Evolutionary conservation across 768 basidiomycete genomes (phyloP).

Genomic region (Hemileccinum rubropunctum): DNA sequence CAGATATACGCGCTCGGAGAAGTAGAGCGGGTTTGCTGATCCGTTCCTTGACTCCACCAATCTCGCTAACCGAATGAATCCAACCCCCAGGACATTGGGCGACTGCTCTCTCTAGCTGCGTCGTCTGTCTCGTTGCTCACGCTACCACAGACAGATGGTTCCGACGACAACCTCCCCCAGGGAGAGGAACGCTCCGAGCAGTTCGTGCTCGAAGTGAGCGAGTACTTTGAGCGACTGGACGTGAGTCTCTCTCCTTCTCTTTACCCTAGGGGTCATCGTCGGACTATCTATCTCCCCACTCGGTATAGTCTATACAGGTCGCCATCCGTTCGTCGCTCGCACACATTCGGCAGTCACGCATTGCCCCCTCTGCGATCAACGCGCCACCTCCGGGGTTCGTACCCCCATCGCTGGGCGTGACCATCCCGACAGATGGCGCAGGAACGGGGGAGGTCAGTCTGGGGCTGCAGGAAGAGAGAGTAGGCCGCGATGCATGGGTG

Average conservation of each 20-base stretch:
- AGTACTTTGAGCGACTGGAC: slow-evolving; percentile 81
- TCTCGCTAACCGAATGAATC: background rate
- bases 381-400: slow-evolving; percentile 71
- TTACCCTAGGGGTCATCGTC: background rate
- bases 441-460: slow-evolving; percentile 39
- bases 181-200: slow-evolving; percentile 84
- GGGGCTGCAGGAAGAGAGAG: slow-evolving; percentile 74
- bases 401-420: slow-evolving; percentile 77
- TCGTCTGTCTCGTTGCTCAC: slow-evolving; percentile 78
- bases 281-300: background rate
- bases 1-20: slow-evolving; percentile 72
- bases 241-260: slow-evolving; percentile 51
- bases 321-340: slow-evolving; percentile 76
- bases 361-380: slow-evolving; percentile 85
- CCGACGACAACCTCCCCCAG: slow-evolving; percentile 66
- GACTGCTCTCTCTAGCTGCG: slow-evolving; percentile 69
- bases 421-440: slow-evolving; percentile 46
- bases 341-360: slow-evolving; percentile 77
- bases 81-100: slow-evolving; percentile 63
- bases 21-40: slow-evolving; percentile 65
- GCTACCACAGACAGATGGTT: slow-evolving; percentile 76
- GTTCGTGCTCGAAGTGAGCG: slow-evolving; percentile 80
- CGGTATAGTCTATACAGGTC: slow-evolving; percentile 60
- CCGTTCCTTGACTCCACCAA: background rate
- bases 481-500: slow-evolving; percentile 76